Base-by-base conservation (phyloP, 2,329 filamentous ascomycete species). In the Exophiala sp. region DNA sequence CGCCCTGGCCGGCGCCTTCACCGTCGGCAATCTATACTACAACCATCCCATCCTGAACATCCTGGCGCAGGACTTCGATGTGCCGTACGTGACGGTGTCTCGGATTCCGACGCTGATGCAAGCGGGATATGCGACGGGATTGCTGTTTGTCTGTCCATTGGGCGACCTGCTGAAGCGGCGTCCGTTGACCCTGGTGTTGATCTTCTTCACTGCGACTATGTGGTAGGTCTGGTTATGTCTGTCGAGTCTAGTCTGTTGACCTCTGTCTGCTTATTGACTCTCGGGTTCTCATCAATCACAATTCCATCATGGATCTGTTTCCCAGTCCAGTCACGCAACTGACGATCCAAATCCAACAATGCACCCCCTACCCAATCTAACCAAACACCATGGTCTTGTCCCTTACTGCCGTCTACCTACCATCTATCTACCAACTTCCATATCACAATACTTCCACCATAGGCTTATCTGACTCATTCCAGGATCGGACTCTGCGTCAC, bases 91-190 rank as follows among this genome's bases (percentile, higher is more conserved):
- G 60, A 73, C 76, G 46, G 80, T 86, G 0, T 73, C 78, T 2
- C 67, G 79, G 34, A 81, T 91, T 19, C 85, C 87, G 1, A 91
- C 87, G 0, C 70, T 89, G 37, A 81, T 86, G 66, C 88, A 93
- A 65, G 83, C 85, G 1, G 87, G 87, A 1, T 93, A 93, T 66
- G 86, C 86, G 0, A 74, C 73, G 0, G 86, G 87, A 0, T 64
- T 93, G 16, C 67, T 91, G 13, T 81, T 91, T 54, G 70, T 93
- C 8, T 87, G 86, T 61, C 87, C 88, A 0, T 65, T 90, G 1
- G 87, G 86, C 0, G 88, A 93, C 57, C 60, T 81, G 34, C 64
- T 91, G 5, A 76, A 75, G 22, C 74, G 87, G 19, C 71, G 87
- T 32, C 80, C 81, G 0, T 87, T 58, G 47, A 84, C 89, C 19